Evolutionary conservation across 371 early-diverging fungal species (phyloP), one percentile per base, ranked within the genome.

Genomic region (Paraphysoderma sedebokerense): DNA sequence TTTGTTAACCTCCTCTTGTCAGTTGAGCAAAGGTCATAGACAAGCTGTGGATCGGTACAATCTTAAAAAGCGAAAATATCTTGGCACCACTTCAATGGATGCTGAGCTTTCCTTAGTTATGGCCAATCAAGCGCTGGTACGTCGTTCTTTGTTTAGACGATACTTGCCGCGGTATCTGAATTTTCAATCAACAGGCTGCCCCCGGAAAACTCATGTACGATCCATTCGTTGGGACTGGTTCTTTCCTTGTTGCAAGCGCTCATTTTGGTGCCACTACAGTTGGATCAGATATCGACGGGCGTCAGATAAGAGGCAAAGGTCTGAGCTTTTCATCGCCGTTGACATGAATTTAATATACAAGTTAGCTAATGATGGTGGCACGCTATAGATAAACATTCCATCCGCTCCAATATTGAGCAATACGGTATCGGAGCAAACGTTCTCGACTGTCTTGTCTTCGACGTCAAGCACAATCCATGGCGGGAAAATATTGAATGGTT

Each of bases 61-160:
- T 56, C 67, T 95, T 38, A 98, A 95, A 66, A 90, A 89, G 55
- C 70, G 98, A 39, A 72, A 66, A 32, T 98, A 95, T 55, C 56
- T 98, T 22, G 96, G 96, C 15, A 95, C 82, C 29, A 98, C 98
- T 0, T 81, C 87, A 26, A 95, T 98, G 96, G 95, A 98, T 55
- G 92, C 96, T 4, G 92, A 93, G 57, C 62, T 98, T 30, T 92
- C 93, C 1, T 63, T 98, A 19, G 70, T 98, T 37, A 92, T 91
- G 91, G 87, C 92, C 15, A 98, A 98, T 55, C 84, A 84, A 60
- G 96, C 87, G 1, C 62, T 85, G 40, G 85, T 77, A 11, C 42
- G 63, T 29, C 8, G 2, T n/a, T 23, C 17, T 30, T 44, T 19
- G 26, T 22, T 22, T 40, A 24, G 11, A 9, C 6, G 32, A 13